Conservation (phyloP, 805 yeast genomes). For the Yamadazyma sp. region DNA sequence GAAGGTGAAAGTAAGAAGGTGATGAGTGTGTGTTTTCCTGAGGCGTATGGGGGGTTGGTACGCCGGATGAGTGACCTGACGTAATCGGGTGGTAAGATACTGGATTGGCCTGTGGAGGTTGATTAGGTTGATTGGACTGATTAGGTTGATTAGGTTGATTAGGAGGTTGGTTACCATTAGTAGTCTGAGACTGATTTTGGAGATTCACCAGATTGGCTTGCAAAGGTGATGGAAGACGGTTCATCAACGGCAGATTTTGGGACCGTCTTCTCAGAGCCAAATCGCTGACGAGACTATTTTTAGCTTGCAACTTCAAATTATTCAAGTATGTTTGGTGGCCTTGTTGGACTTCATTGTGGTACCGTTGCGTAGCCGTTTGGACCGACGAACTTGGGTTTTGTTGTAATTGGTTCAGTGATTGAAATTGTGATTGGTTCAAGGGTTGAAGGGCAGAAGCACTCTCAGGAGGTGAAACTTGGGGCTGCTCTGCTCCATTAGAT, state of each 20-base stretch:
- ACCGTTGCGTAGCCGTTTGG: conserved; percentile 12
- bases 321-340: conserved; percentile 16
- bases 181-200: background rate
- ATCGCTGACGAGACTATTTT: conserved; percentile 14
- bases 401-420: background rate
- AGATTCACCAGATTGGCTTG: background rate
- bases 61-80: background rate
- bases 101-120: background rate
- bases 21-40: conserved; percentile 5
- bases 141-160: background rate
- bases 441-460: background rate
- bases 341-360: conserved; percentile 18
- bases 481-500: conserved; percentile 3
- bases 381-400: background rate
- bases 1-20: conserved; percentile 1
- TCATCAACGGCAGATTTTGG: conserved; percentile 7
- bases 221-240: conserved; percentile 8
- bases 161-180: background rate
- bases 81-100: conserved; percentile 1
- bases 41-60: background rate
- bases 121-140: background rate
- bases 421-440: no score
- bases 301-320: conserved; percentile 10
- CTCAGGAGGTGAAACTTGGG: background rate
- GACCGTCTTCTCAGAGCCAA: conserved; percentile 22